A percentile compares a stretch with the other conserved stretches of the same genome.
Conservation (phyloP, 1,284 basidiomycete species). For the Moniliella sp. region DNA sequence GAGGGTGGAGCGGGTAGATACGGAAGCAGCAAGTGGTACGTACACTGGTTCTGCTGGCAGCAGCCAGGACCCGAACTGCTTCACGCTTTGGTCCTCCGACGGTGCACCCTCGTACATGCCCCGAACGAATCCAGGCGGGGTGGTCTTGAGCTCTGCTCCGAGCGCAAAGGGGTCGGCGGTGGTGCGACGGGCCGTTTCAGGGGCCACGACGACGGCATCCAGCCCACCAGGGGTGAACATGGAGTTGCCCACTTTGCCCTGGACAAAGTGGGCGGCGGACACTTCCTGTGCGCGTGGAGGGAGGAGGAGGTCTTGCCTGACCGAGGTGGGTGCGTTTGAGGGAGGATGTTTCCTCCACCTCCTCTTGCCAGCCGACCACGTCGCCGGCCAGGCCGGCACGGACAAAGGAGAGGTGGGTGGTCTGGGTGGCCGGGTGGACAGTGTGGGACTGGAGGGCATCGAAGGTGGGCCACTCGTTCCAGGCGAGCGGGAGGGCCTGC, state of each 20-base stretch:
- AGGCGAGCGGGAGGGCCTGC: too few species aligned
- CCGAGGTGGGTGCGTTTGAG: too few species aligned
- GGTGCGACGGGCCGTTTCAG: slow-evolving; percentile 12
- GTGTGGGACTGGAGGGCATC: too few species aligned
- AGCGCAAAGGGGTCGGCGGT: too few species aligned
- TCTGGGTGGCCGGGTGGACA: slow-evolving; percentile 1
- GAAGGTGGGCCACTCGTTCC: too few species aligned
- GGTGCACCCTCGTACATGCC: slow-evolving; percentile 46
- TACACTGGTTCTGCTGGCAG: not conserved
- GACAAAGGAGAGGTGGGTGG: slow-evolving; percentile 20
- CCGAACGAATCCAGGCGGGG: slow-evolving; percentile 37
- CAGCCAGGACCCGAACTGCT: too few species aligned
- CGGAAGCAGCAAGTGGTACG: too few species aligned
- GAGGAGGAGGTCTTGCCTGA: slow-evolving; percentile 40
- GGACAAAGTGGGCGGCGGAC: slow-evolving; percentile 52
- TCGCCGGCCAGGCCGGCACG: slow-evolving; percentile 23
- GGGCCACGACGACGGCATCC: slow-evolving; percentile 40
- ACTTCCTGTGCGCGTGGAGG: slow-evolving; percentile 57
- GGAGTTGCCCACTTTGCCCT: slow-evolving; percentile 5
- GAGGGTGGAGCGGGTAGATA: too few species aligned
- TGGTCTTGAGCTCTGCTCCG: slow-evolving; percentile 34
- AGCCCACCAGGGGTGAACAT: slow-evolving; percentile 11
- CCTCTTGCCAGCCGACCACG: too few species aligned
- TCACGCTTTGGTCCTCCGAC: slow-evolving; percentile 2
- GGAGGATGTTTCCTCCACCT: too few species aligned